Evolutionary conservation across 2,329 filamentous ascomycete genomes (phyloP).

Genomic region (Monosporascus sp.): DNA sequence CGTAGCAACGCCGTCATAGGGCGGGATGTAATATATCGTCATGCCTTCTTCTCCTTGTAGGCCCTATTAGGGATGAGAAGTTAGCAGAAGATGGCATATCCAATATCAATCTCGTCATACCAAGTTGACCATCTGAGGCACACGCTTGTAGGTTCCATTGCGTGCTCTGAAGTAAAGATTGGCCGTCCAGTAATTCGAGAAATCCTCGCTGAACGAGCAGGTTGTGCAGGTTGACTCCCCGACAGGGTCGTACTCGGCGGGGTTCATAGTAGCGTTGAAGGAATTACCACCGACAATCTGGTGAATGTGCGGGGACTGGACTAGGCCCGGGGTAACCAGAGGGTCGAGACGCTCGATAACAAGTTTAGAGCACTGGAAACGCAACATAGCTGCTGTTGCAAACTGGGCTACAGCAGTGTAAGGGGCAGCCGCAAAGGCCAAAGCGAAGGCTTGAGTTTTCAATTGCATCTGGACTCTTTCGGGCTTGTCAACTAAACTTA

Average conservation of each 20-base stretch:
- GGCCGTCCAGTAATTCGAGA: constrained; percentile 21
- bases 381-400: constrained; percentile 16
- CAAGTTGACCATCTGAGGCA: constrained; percentile 19
- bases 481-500: neutral
- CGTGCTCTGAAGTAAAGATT: constrained; percentile 19
- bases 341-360: constrained; percentile 22
- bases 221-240: constrained; percentile 17
- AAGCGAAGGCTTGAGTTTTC: constrained; percentile 7
- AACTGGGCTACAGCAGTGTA: constrained; percentile 13
- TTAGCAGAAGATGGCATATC: neutral
- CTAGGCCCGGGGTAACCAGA: constrained; percentile 15
- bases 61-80: constrained; percentile 1
- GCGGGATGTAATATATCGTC: constrained; percentile 20
- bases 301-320: constrained; percentile 19
- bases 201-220: constrained; percentile 19
- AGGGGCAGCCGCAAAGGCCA: constrained; percentile 12
- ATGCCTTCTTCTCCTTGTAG: constrained; percentile 15
- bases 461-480: constrained; percentile 10
- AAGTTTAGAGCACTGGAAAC: constrained; percentile 18
- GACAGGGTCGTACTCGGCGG: constrained; percentile 12
- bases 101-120: constrained; percentile 1
- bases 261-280: constrained; percentile 17
- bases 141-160: constrained; percentile 20
- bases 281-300: constrained; percentile 18
- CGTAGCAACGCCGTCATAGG: constrained; percentile 14